Percentiles rank a stretch among this genome's conserved stretches.
Evolutionary conservation across 164 flowering plant species (phyloP).

Genomic region (Stephania yunnanensis): DNA sequence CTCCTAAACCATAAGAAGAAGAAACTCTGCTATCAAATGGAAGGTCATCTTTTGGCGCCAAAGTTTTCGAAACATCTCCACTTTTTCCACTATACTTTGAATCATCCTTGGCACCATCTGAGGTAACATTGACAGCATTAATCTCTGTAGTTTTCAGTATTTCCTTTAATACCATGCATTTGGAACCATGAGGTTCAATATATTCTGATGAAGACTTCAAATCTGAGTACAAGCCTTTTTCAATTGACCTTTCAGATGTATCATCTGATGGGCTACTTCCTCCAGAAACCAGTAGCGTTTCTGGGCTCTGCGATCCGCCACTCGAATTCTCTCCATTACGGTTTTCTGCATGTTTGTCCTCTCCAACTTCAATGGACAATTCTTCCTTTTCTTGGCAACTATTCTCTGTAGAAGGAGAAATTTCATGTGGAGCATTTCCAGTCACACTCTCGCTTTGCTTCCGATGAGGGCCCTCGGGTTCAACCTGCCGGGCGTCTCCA

Average conservation of each 20-base stretch:
- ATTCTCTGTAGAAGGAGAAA: conserved; percentile 22
- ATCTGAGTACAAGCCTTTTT: conserved; percentile 12
- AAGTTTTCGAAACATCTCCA: conserved; percentile 26
- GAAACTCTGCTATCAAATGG: conserved; percentile 58
- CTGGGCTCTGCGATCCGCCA: conserved; percentile 12
- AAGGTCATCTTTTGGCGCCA: conserved; percentile 23
- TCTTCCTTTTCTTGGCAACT: conserved; percentile 12
- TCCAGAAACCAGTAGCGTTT: conserved; percentile 7
- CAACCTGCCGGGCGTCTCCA: conserved; percentile 12
- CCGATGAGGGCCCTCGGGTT: conserved; percentile 9
- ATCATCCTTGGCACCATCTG: conserved; percentile 18
- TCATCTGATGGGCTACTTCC: neutral
- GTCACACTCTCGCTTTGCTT: conserved; percentile 11
- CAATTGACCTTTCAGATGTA: conserved; percentile 10
- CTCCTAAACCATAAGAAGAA: conserved; percentile 48
- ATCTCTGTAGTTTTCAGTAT: conserved; percentile 23
- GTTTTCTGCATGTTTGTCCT: conserved; percentile 7
- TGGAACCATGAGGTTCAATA: conserved; percentile 15
- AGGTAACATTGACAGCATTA: conserved; percentile 14
- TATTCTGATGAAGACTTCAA: conserved; percentile 18
- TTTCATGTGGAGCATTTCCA: conserved; percentile 10
- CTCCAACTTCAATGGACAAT: conserved; percentile 7
- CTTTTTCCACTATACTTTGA: conserved; percentile 16
- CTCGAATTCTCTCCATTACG: conserved; percentile 8
- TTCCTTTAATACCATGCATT: conserved; percentile 18